Evolutionary conservation across 768 basidiomycete genomes (phyloP).

Genomic region (Kwoniella newhampshirensis): DNA sequence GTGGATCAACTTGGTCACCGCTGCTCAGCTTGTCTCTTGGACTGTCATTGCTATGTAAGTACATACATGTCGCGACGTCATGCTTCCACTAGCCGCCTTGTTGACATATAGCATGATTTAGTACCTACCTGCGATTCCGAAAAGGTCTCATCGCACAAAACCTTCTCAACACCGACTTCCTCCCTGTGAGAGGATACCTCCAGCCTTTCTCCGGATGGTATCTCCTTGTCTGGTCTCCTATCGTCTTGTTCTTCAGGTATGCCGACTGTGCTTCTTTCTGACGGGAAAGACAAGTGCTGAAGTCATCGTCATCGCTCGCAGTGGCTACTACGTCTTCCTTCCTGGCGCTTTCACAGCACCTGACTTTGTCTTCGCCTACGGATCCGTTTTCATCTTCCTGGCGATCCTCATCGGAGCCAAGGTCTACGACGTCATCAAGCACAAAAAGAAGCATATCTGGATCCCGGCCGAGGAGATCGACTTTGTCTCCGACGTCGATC

Average conservation of each 20-base stretch:
- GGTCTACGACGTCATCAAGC: slow-evolving; percentile 5
- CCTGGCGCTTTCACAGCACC: slow-evolving; percentile 18
- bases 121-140: slow-evolving; percentile 39
- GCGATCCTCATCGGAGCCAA: slow-evolving; percentile 22
- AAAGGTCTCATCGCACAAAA: slow-evolving; percentile 34
- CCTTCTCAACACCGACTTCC: slow-evolving; percentile 19
- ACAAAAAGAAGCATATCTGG: not conserved
- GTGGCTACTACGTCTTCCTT: slow-evolving; percentile 31
- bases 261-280: slow-evolving; percentile 1
- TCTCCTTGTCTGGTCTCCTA: slow-evolving; percentile 20
- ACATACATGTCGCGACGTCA: not conserved
- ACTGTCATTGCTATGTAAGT: slow-evolving; percentile 33
- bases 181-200: slow-evolving; percentile 12
- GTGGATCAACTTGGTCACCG: slow-evolving; percentile 41
- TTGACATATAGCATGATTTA: slow-evolving; percentile 4
- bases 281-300: not conserved
- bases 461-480: slow-evolving; percentile 22
- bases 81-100: not conserved
- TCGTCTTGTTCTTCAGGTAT: slow-evolving; percentile 30
- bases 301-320: not conserved
- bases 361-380: slow-evolving; percentile 32
- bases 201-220: slow-evolving; percentile 29
- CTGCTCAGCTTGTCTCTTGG: slow-evolving; percentile 31
- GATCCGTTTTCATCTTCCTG: slow-evolving; percentile 28
- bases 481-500: slow-evolving; percentile 19